Evolutionary conservation across 169 alveolate species (phyloP).

Genomic region (Plasmodium falciparum): DNA sequence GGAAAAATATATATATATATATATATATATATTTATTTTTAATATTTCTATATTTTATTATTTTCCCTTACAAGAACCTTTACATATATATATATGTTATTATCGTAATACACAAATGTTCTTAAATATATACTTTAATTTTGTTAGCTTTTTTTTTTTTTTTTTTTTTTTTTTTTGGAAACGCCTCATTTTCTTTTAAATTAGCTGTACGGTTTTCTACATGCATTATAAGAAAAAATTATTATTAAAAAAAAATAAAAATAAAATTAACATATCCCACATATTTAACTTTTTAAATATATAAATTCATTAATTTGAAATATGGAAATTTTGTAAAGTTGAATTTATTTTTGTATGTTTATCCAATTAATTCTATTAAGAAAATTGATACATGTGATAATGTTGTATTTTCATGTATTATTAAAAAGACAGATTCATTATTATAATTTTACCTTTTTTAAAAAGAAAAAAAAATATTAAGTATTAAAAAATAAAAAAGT

Average conservation of each 20-base stretch:
- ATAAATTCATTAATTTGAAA: not conserved
- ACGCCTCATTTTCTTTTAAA: not conserved
- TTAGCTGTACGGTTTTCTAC: too few relatives aligned
- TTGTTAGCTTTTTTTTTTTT: constrained; percentile 27
- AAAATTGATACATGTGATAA: not conserved
- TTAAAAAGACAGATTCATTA: too few relatives aligned
- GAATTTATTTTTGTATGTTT: not conserved
- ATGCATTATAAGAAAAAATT: constrained; percentile 3
- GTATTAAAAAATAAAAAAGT: too few relatives aligned
- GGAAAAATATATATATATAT: not conserved
- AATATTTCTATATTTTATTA: too few relatives aligned
- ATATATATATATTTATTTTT: not conserved
- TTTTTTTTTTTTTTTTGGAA: constrained; percentile 9
- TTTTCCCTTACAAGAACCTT: not conserved
- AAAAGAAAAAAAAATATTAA: too few relatives aligned
- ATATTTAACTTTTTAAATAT: constrained; percentile 3
- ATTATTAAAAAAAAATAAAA: not conserved
- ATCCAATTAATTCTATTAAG: constrained; percentile 17
- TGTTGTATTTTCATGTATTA: too few relatives aligned
- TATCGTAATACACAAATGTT: constrained; percentile 5
- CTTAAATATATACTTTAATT: not conserved
- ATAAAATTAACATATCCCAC: not conserved
- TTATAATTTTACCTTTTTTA: too few relatives aligned
- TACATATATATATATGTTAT: not conserved
- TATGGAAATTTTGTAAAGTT: not conserved